Evolutionary conservation across 1,139 yeast species (phyloP), one percentile per base, ranked within the genome.

Genomic region (Oligophagozyma castellii): DNA sequence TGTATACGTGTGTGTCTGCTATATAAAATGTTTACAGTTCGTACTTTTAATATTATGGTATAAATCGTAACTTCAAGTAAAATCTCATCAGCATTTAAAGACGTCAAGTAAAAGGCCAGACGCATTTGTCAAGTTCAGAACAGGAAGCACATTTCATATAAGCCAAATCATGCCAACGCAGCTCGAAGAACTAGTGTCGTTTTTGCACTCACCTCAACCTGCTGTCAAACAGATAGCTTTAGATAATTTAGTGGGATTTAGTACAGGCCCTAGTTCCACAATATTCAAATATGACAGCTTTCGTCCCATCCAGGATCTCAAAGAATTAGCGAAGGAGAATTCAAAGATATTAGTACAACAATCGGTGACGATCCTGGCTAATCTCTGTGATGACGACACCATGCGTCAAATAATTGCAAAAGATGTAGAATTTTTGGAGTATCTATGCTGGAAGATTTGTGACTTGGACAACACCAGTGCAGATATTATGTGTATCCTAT

Each of bases 201-300:
- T 89, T 53, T 63, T 89, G 37, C 95, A 81, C 51, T 72, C 86
- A 5, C 77, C 79, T 2, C 86, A 80, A 46, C 76, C 81, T 3
- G 79, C 81, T 5, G 83, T 84, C 18, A 73, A 79, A 33, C 84
- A 76, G 42, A 74, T 86, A 33, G 96, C 96, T 0, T 61, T 86
- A 31, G 92, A 80, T 43, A 74, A 83, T 48, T 56, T 86, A 30
- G 86, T 83, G 10, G 93, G 92, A 2, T 81, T 67, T 51, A 79
- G 94, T 5, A 71, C 73, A 32, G 80, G 81, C 10, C 62, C 74
- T 3, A 69, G 74, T 28, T 72, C 72, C 33, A 60, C 63, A 29
- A 63, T 81, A 19, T 89, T 89, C 61, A 66, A 70, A 37, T 68
- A 72, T 44, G 73, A 79, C 46, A 68, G 79, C 44, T 76, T 65